A percentile compares a stretch with the other conserved stretches of the same genome.
phyloP scores from a whole-genome alignment of 2,329 filamentous ascomycete genomes.

The Exophiala sp. region DNA sequence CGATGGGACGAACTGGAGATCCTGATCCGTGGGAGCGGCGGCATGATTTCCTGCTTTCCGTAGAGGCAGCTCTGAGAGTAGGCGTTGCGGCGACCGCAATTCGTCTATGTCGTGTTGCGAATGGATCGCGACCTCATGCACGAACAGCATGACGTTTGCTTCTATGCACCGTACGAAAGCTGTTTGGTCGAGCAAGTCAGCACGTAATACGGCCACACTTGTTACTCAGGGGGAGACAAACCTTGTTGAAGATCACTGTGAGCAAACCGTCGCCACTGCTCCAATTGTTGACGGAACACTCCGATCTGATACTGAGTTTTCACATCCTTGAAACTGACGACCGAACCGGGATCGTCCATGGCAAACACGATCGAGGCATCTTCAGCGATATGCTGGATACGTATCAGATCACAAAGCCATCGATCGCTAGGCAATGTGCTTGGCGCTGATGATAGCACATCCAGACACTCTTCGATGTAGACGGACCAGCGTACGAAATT shows the following conservation, averaged over 20 bases:
- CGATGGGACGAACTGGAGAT: constrained; percentile 41
- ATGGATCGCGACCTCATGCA: constrained; percentile 72
- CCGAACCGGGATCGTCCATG: constrained; percentile 59
- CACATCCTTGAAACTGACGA: constrained; percentile 55
- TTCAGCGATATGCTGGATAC: constrained; percentile 62
- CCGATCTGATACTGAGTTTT: constrained; percentile 62
- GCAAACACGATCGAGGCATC: constrained; percentile 64
- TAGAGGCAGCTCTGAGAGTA: constrained; percentile 46
- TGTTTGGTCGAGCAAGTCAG: constrained; percentile 2
- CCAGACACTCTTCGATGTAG: constrained; percentile 61
- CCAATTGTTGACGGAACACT: constrained; percentile 63
- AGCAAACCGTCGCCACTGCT: constrained; percentile 56
- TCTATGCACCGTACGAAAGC: constrained; percentile 56
- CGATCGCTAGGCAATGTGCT: constrained; percentile 55
- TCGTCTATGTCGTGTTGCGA: constrained; percentile 57
- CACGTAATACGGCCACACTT: not conserved
- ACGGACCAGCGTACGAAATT: constrained; percentile 59
- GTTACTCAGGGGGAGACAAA: constrained; percentile 43
- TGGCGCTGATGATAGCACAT: constrained; percentile 53
- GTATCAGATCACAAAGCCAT: constrained; percentile 56
- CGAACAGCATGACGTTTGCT: constrained; percentile 63
- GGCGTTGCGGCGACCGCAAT: constrained; percentile 30
- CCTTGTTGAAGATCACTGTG: constrained; percentile 43
- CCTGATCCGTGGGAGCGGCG: constrained; percentile 10
- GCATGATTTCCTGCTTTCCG: constrained; percentile 55